A percentile compares a stretch with the other conserved stretches of the same genome.
Evolutionary conservation across 495 filamentous ascomycete species (phyloP).

Genomic region (Pseudomonodictys pantanalensis): DNA sequence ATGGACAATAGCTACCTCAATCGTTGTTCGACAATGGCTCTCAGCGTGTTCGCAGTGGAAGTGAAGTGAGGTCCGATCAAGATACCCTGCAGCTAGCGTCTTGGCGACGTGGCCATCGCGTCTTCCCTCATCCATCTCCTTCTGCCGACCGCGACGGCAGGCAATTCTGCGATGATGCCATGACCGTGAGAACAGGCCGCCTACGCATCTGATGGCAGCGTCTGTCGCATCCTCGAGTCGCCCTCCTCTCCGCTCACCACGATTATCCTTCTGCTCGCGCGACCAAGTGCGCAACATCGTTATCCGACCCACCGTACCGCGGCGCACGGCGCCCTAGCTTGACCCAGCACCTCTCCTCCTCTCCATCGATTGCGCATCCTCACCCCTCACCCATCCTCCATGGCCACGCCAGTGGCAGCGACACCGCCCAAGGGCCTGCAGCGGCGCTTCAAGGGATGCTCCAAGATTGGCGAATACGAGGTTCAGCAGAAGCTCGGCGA

Average conservation of each 20-base stretch:
- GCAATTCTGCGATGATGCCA: no score
- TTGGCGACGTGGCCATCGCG: not conserved
- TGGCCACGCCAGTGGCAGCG: slow-evolving; percentile 41
- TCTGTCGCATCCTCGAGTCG: not conserved
- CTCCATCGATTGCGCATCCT: not conserved
- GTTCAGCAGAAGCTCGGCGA: slow-evolving; percentile 90
- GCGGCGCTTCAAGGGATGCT: slow-evolving; percentile 75
- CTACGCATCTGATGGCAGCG: slow-evolving; percentile 8
- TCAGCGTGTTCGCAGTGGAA: not conserved
- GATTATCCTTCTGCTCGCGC: slow-evolving; percentile 1
- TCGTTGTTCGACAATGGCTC: slow-evolving; percentile 24
- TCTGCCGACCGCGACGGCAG: not conserved
- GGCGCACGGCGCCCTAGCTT: not conserved
- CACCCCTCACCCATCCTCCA: slow-evolving; percentile 17
- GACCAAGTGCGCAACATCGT: not conserved
- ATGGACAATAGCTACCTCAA: slow-evolving; percentile 8
- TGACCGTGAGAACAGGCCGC: slow-evolving; percentile 3
- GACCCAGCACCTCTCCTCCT: not conserved
- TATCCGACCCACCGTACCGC: not conserved
- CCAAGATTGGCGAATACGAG: slow-evolving; percentile 83
- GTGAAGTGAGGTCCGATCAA: slow-evolving; percentile 4
- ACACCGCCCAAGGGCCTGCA: slow-evolving; percentile 32
- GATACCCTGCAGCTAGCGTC: not conserved
- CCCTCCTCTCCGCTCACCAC: slow-evolving; percentile 5
- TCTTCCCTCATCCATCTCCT: not conserved